Base-by-base conservation (phyloP, 148 eudicot species). In the Salicornia ramosissima region DNA sequence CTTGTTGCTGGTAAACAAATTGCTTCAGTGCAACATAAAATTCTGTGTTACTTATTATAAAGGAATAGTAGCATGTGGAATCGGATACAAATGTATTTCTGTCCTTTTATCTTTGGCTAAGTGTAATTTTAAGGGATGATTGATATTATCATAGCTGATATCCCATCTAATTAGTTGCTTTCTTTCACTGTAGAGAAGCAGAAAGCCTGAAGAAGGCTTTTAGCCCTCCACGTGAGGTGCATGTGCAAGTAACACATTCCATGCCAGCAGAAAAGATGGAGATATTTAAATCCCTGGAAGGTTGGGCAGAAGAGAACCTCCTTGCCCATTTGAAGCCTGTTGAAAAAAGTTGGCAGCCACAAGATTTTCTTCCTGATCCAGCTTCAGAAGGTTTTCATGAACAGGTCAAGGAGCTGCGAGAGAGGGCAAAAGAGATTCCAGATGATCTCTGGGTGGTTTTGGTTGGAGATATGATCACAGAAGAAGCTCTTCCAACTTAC, bases 401-500 rank as follows among this genome's bases (percentile, higher is more conserved):
- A 36, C 81, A 77, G 56, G 68, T 87, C 25, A 70, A 74, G 78
- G 88, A 87, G 81, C 76, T 87, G 21, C 76, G 84, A 46, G 82
- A 75, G 56, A 72, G 85, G 69, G 80, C 86, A 13, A 84, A 77
- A 58, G 88, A 84, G 72, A 67, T 87, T 26, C 88, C 91, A 5
- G 88, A 87, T 50, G 91, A 87, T 57, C 84, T 83, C 69, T 83
- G 73, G 52, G 84, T 87, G 67, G 87, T 82, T 51, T 71, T 87
- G 73, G 84, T 87, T 62, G 91, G 91, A 63, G 88, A 87, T 39
- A 87, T 87, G 91, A 79, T 87, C 65, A 87, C 91, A 25, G 88
- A 87, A 72, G 91, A 87, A 76, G 91, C 91, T 36, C 85, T 87
- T 67, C 91, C 91, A 50, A 87, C 88, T 18, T 87, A 87, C 55